These are phyloP conservation scores for Amanita jacksonii DNA, from an alignment of 768 basidiomycete species.

Conservation along the genomic window DNA sequence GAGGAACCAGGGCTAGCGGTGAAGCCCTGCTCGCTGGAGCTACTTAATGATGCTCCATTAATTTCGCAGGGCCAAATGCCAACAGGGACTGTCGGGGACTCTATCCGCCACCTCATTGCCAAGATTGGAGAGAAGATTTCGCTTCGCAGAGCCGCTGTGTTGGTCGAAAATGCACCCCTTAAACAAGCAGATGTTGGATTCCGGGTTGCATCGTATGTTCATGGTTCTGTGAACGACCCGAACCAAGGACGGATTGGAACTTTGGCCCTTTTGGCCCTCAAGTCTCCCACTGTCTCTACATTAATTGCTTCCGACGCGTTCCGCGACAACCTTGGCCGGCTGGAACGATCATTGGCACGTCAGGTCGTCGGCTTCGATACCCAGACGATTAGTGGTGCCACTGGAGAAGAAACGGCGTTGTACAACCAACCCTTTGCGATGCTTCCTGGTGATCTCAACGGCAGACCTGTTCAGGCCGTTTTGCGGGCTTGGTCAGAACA, in stretches of 20 bases:
- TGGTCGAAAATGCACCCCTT: conserved; percentile 31
- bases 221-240: conserved; percentile 41
- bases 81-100: conserved; percentile 42
- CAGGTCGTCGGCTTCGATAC: conserved; percentile 84
- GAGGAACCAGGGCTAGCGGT: conserved; percentile 27
- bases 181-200: conserved; percentile 28
- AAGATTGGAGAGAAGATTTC: conserved; percentile 76
- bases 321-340: conserved; percentile 42
- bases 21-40: conserved; percentile 39
- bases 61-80: conserved; percentile 31
- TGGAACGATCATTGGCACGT: conserved; percentile 71
- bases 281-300: conserved; percentile 34
- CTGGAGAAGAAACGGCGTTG: conserved; percentile 40
- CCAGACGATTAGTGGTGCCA: conserved; percentile 28
- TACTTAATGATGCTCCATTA: conserved; percentile 55
- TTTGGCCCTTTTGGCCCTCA: conserved; percentile 46
- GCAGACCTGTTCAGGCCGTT: conserved; percentile 32
- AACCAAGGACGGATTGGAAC: conserved; percentile 51
- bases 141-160: conserved; percentile 47
- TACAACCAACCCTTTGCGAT: conserved; percentile 72
- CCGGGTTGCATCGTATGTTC: conserved; percentile 50
- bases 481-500: conserved; percentile 47
- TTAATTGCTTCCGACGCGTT: conserved; percentile 40
- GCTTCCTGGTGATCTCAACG: conserved; percentile 45
- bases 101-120: conserved; percentile 62